These are phyloP conservation scores for Poa pratensis DNA, from an alignment of 176 grass and related monocot species.

Conservation along the genomic window DNA sequence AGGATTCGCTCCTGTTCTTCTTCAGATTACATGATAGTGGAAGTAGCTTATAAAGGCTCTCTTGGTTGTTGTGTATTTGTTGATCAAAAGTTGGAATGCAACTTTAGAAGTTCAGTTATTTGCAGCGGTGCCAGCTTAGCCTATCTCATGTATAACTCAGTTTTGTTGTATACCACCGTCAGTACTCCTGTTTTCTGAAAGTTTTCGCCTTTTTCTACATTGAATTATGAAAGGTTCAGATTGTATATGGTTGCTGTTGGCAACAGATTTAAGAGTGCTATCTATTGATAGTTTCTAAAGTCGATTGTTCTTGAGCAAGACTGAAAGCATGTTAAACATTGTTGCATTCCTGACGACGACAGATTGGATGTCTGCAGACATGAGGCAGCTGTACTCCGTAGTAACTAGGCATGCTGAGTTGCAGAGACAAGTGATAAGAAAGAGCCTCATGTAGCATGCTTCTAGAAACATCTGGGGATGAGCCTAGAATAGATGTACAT, in stretches of 20 bases:
- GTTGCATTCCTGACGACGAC: not conserved
- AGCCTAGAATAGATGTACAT: not conserved
- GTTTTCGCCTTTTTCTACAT: too few species aligned
- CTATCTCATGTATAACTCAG: not conserved
- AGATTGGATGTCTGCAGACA: not conserved
- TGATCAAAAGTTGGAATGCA: too few species aligned
- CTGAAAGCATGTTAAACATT: too few species aligned
- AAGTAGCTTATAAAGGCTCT: too few species aligned
- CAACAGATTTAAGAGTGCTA: not conserved
- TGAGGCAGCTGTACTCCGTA: not conserved
- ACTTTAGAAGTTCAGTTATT: too few species aligned
- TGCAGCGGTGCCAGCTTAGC: too few species aligned
- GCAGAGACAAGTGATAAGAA: not conserved
- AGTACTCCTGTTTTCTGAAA: not conserved
- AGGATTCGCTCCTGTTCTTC: not conserved
- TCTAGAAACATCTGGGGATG: not conserved
- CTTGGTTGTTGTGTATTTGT: too few species aligned
- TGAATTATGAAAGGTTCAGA: not conserved
- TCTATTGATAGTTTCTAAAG: too few species aligned
- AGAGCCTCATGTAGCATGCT: slow-evolving; percentile 13
- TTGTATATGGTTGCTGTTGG: not conserved
- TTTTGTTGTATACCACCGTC: not conserved
- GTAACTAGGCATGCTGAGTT: not conserved
- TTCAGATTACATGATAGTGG: not conserved
- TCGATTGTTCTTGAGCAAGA: too few species aligned